Base-by-base conservation (phyloP, 2,329 filamentous ascomycete genomes). In the Purpureocillium lavendulum region DNA sequence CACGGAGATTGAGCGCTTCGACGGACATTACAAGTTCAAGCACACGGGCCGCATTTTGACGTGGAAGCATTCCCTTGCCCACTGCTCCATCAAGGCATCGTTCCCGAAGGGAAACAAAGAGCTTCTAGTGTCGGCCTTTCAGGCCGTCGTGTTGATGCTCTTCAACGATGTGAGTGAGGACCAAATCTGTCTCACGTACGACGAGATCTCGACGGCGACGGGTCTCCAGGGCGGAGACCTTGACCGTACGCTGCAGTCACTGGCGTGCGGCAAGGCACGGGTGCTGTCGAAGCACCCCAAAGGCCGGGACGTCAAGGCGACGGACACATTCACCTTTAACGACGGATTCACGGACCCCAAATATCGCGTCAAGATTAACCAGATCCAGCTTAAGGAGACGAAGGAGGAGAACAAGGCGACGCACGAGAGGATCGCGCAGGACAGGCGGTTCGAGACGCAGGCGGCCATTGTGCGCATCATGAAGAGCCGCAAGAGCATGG, bases 371-470 rank as follows among this genome's bases (percentile, higher is more conserved):
- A 98, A 98, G 69, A 96, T 98, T 69, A 98, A 97, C 65, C 90
- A 96, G 64, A 92, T 98, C 51, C 92, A 98, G 64, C 75, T 96
- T 37, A 94, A 92, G 64, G 92, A 98, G 65, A 97, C 92, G 1
- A 85, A 84, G 53, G 84, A 90, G 55, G 92, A 98, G 64, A 96
- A 96, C 65, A 85, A 88, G 62, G 87, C 84, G 52, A 97, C 89
- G 1, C 88, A 97, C 61, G 84, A 95, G 61, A 78, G 87, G 33
- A 87, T 98, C 4, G 82, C 82, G 0, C 84, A 85, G 38, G 92
- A 98, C 57, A 72, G 92, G 37, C 87, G 95, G 55, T 95, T 94
- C 54, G 94, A 98, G 66, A 96, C 89, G 0, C 92, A 98, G 61
- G 92, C 92, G 1, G 90, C 92, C 1, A 94, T 98, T 56, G 92